phyloP scores from a whole-genome alignment of 768 basidiomycete species.

The Suillus lakei region DNA sequence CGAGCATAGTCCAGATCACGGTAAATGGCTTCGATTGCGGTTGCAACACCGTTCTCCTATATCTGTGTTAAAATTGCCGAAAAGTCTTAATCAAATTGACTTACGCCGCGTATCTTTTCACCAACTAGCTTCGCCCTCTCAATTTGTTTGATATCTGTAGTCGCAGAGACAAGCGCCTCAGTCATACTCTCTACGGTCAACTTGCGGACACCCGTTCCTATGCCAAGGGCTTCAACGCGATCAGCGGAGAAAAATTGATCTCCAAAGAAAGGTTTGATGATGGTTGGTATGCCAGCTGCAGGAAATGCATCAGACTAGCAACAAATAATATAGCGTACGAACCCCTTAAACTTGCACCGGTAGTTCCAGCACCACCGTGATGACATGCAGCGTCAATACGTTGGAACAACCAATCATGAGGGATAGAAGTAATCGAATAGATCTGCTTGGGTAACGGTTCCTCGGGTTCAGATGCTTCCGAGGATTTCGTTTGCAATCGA shows the following conservation, averaged over 20 bases:
- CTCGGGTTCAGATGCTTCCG: slow-evolving; percentile 63
- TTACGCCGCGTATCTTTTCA: slow-evolving; percentile 83
- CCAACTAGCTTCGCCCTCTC: slow-evolving; percentile 83
- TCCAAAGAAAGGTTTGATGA: slow-evolving; percentile 97
- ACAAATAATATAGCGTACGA: slow-evolving; percentile 20
- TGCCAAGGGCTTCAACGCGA: slow-evolving; percentile 94
- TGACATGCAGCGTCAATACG: slow-evolving; percentile 97
- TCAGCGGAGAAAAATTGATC: slow-evolving; percentile 99
- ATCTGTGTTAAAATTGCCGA: slow-evolving; percentile 6
- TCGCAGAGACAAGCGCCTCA: slow-evolving; percentile 80
- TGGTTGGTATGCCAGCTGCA: slow-evolving; percentile 89
- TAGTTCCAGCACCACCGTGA: slow-evolving; percentile 97
- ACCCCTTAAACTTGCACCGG: slow-evolving; percentile 94
- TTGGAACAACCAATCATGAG: slow-evolving; percentile 96
- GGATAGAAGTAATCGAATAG: slow-evolving; percentile 83
- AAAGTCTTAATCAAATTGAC: slow-evolving; percentile 18
- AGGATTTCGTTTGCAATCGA: slow-evolving; percentile 70
- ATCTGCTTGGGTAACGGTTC: slow-evolving; percentile 79
- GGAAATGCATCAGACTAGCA: slow-evolving; percentile 3
- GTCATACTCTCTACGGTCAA: slow-evolving; percentile 79
- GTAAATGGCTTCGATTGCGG: slow-evolving; percentile 94
- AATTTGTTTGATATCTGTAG: slow-evolving; percentile 88
- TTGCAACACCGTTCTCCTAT: slow-evolving; percentile 93
- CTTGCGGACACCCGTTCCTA: slow-evolving; percentile 88
- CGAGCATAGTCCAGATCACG: slow-evolving; percentile 95